A percentile compares a stretch with the other conserved stretches of the same genome.
Conservation (phyloP, 1,284 basidiomycete species). For the Trichosporon ovoides region DNA sequence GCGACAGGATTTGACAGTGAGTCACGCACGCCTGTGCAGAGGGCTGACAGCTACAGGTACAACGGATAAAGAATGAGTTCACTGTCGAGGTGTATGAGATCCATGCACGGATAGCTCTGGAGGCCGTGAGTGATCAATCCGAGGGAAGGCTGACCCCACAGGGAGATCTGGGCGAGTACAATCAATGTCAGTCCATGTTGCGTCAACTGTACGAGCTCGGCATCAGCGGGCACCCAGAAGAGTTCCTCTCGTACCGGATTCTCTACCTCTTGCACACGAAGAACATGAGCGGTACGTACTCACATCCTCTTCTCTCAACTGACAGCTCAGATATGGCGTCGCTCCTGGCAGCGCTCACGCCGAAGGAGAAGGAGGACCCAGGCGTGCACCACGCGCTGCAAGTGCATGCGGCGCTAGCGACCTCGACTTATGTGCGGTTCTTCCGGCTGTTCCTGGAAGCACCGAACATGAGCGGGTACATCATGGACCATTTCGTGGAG, state of each 20-base stretch:
- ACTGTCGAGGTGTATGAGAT: slow-evolving; percentile 97
- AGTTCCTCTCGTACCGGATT: slow-evolving; percentile 97
- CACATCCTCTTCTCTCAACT: not conserved
- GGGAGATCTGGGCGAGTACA: slow-evolving; percentile 98
- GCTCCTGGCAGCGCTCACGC: slow-evolving; percentile 90
- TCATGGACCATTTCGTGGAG: slow-evolving; percentile 97
- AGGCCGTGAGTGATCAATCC: slow-evolving; percentile 61
- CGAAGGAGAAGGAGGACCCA: slow-evolving; percentile 70
- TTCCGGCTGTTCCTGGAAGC: slow-evolving; percentile 79
- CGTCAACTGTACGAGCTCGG: slow-evolving; percentile 88
- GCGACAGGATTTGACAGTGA: slow-evolving; percentile 91
- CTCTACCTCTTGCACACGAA: slow-evolving; percentile 93
- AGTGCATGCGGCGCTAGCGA: slow-evolving; percentile 80
- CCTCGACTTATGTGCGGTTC: slow-evolving; percentile 89
- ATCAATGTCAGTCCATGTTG: slow-evolving; percentile 91
- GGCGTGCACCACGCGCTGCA: slow-evolving; percentile 83
- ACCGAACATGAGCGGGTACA: slow-evolving; percentile 96
- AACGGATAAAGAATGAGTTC: slow-evolving; percentile 98
- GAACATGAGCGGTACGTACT: slow-evolving; percentile 77
- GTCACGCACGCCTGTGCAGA: slow-evolving; percentile 47
- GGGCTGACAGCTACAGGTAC: slow-evolving; percentile 82
- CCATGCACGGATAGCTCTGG: slow-evolving; percentile 92
- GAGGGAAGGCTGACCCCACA: slow-evolving; percentile 41
- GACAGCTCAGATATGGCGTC: slow-evolving; percentile 74
- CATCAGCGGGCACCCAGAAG: slow-evolving; percentile 81